Base-by-base conservation (phyloP, 2,329 filamentous ascomycete genomes). In the Tympanopsis confertula region DNA sequence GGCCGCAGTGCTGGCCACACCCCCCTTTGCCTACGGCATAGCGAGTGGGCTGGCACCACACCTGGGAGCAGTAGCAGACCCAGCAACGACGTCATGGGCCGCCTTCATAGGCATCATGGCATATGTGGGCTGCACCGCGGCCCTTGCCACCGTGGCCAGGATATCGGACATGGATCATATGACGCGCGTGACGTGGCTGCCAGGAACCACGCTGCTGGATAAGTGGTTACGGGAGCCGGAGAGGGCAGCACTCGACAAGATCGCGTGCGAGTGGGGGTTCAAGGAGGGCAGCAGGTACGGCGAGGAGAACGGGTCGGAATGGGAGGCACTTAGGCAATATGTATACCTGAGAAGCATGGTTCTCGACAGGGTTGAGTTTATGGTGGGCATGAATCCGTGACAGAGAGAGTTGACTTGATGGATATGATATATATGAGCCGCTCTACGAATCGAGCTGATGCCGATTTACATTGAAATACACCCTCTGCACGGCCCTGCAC, bases 301-400 rank as follows among this genome's bases (percentile, higher is more conserved):
- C 1, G 87, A 95, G 54, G 91, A 98, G 61, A 82, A 87, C 46
- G 89, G 91, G 0, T 71, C 78, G 38, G 89, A 95, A 44, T 98
- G 91, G 86, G 82, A 93, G 49, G 74, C 72, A 22, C 65, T 98
- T 44, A 76, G 80, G 47, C 85, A 95, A 60, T 91, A 86, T 61
- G 77, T 87, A 49, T 75, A 83, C 26, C 69, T 82, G 50, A 80
- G 83, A 52, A 82, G 84, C 20, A 95, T 96, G 89, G 71, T 94
- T 47, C 63, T 96, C 38, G 91, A 98, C 59, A 79, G 81, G 45
- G 80, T 86, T 13, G 84, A 89, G 54, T 70, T 95, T 50, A 89
- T 96, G 85, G 82, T 86, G 47, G 91, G 88, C 14, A 94, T 95
- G 87, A 71, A 85, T n/a, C n/a, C n/a, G n/a, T n/a, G n/a, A n/a